A percentile compares a stretch with the other conserved stretches of the same genome.
These are phyloP conservation scores for Mangifera indica DNA, from an alignment of 345 rosid genomes.

Conservation along the genomic window DNA sequence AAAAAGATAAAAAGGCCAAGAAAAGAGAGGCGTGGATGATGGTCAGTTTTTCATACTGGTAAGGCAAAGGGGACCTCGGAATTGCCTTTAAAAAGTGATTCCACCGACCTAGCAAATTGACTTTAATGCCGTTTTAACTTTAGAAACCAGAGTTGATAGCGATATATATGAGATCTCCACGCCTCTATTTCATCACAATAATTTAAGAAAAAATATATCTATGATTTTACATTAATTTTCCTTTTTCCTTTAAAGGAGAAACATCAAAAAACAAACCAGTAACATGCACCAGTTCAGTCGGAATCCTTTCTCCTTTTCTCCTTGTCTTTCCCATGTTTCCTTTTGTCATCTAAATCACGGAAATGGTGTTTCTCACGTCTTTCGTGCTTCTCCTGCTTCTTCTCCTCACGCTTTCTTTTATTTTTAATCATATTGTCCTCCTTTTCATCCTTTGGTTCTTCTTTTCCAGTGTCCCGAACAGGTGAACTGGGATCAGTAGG, in stretches of 20 bases:
- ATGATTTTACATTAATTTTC: no score
- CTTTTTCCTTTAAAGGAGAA: neutral
- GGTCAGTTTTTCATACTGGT: neutral
- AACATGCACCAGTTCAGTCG: conserved; percentile 23
- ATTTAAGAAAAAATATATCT: no score
- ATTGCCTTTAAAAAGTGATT: neutral
- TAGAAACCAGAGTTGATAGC: no score
- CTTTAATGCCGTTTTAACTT: neutral
- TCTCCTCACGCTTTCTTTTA: conserved; percentile 69
- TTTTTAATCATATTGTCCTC: conserved; percentile 48
- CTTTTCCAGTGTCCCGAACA: conserved; percentile 35
- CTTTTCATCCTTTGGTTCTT: conserved; percentile 45
- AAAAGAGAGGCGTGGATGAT: neutral
- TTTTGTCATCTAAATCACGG: conserved; percentile 59
- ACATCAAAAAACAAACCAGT: neutral
- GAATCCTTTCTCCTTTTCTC: conserved; percentile 68
- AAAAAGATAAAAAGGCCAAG: no score
- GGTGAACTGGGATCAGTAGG: conserved; percentile 30
- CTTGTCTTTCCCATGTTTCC: conserved; percentile 56
- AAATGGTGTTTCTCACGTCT: conserved; percentile 43
- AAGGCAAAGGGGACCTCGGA: neutral
- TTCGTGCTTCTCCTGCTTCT: conserved; percentile 42
- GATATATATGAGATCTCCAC: neutral
- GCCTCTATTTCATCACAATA: no score
- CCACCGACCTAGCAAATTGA: neutral